phyloP scores from a whole-genome alignment of 768 basidiomycete genomes.

The Grammothele lineata region DNA sequence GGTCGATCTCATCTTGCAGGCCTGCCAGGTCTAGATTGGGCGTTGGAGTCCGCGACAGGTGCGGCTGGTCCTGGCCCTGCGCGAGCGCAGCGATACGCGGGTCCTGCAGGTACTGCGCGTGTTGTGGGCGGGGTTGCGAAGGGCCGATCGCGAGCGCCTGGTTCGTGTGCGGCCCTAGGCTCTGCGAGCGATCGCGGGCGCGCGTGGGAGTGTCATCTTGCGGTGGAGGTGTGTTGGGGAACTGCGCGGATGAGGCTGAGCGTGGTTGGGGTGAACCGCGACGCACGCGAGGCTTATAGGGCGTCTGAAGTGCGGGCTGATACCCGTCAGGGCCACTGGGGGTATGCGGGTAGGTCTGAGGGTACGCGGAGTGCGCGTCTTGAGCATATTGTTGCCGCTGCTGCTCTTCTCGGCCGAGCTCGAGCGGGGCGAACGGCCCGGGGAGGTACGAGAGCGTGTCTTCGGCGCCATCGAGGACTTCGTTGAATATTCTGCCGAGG shows the following conservation, averaged over 20 bases:
- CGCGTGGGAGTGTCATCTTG: conserved; percentile 48
- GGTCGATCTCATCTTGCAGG: conserved; percentile 74
- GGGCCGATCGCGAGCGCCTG: conserved; percentile 47
- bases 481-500: conserved; percentile 82
- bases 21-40: conserved; percentile 65
- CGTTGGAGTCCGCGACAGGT: conserved; percentile 66
- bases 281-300: conserved; percentile 72
- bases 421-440: conserved; percentile 67
- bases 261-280: conserved; percentile 27
- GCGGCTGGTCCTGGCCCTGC: conserved; percentile 29
- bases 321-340: conserved; percentile 29
- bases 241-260: conserved; percentile 26
- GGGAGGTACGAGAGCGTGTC: conserved; percentile 62
- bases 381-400: conserved; percentile 30
- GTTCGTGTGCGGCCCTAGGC: conserved; percentile 38
- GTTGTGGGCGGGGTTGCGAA: conserved; percentile 32
- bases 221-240: conserved; percentile 26
- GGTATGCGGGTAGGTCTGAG: conserved; percentile 33
- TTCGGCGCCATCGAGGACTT: conserved; percentile 71
- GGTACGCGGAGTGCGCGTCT: conserved; percentile 27
- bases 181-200: conserved; percentile 19
- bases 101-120: conserved; percentile 16
- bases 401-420: conserved; percentile 51
- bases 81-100: conserved; percentile 32
- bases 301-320: conserved; percentile 42